Base-by-base conservation (phyloP, 2,329 filamentous ascomycete genomes). In the Lomentospora prolificans region DNA sequence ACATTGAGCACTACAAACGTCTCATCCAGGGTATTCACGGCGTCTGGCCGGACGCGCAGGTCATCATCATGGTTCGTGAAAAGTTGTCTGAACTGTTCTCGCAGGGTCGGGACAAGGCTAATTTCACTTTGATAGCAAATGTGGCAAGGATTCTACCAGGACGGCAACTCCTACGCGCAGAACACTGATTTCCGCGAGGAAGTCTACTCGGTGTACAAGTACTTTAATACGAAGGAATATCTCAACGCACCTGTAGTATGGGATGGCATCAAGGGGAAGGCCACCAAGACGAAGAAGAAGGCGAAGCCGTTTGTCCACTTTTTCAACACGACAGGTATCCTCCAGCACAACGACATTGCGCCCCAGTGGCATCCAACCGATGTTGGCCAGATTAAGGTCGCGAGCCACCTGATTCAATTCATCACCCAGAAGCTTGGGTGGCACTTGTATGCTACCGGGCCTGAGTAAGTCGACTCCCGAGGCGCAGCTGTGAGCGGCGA, bases 261-360 rank as follows among this genome's bases (percentile, higher is more conserved):
- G 64, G 68, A 75, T 57, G 71, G 66, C 9, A 64, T 67, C 27
- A 72, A 65, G 17, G 71, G 73, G 54, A 68, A 63, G 22, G 72
- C 65, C 1, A 48, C 31, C 22, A 67, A 63, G 24, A 65, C 66
- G 1, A 60, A 68, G 55, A 63, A 57, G 22, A 62, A 63, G 10
- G 63, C 62, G 36, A 62, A 73, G 57, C 72, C 73, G 0, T 84
- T 81, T 55, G 77, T 84, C 28, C 75, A 82, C 61, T 81, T 81
- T 60, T 84, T 85, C 67, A 79, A 82, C 61, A 82, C 78, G 0
- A 79, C 74, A 8, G 80, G 80, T 1, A 79, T 84, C 48, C 63
- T 85, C 60, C 77, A 83, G 60, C 79, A 84, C 61, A 83, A 84
- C 59, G 80, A 84, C 62, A 80, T 82, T 58, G 75, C 72, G 2